Conservation (phyloP, 2,329 filamentous ascomycete genomes). For the Orbilia oligospora region DNA sequence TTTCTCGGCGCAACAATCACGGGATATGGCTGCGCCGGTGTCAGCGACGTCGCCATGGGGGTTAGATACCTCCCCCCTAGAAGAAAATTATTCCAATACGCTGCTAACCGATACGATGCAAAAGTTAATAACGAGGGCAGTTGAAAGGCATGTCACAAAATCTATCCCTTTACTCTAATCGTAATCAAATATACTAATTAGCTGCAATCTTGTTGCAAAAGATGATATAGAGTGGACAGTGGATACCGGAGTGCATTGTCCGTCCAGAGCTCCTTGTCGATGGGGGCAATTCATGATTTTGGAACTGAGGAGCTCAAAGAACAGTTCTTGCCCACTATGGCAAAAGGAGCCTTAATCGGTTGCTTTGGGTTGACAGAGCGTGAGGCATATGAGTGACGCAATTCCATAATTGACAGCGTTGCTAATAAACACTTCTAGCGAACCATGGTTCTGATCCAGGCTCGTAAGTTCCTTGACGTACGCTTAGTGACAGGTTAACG, state of each 20-base stretch:
- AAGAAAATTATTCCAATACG: background rate
- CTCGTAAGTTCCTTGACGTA: slow-evolving; percentile 67
- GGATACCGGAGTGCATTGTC: slow-evolving; percentile 94
- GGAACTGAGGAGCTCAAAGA: slow-evolving; percentile 90
- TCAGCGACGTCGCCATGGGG: slow-evolving; percentile 88
- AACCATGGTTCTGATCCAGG: slow-evolving; percentile 94
- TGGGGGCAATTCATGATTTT: slow-evolving; percentile 92
- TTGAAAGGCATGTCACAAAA: slow-evolving; percentile 71
- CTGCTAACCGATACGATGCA: slow-evolving; percentile 4
- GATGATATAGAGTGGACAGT: slow-evolving; percentile 78
- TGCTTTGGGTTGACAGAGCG: slow-evolving; percentile 91
- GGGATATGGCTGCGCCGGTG: slow-evolving; percentile 89
- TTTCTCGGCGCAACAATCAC: slow-evolving; percentile 87
- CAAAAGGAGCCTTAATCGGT: slow-evolving; percentile 84
- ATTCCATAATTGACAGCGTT: background rate
- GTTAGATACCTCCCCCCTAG: slow-evolving; percentile 47
- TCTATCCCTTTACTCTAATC: too few relatives aligned
- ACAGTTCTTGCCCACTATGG: slow-evolving; percentile 83
- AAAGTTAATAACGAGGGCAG: slow-evolving; percentile 84
- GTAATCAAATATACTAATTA: background rate
- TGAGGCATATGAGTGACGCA: slow-evolving; percentile 38
- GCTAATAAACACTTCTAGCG: slow-evolving; percentile 66
- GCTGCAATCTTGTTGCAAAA: background rate
- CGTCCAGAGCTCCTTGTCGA: slow-evolving; percentile 91
- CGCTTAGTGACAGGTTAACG: background rate